phyloP scores from a whole-genome alignment of 78 protist genomes.

The Planoprotostelium fungivorum region DNA sequence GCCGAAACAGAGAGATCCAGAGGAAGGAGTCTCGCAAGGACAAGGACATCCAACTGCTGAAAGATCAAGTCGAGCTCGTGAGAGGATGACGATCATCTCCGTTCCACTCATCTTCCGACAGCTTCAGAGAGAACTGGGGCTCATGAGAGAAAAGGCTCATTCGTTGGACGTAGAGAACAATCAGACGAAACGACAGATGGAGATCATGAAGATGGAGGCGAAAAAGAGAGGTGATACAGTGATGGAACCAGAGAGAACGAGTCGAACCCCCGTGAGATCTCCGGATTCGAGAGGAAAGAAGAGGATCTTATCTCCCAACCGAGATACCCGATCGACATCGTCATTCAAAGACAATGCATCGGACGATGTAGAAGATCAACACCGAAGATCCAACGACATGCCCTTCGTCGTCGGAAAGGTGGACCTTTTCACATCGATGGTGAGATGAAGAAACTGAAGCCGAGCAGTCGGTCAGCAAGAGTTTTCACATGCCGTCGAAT shows the following conservation, averaged over 20 bases:
- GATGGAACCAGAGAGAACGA: too few species aligned
- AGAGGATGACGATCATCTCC: background rate
- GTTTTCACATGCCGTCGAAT: background rate
- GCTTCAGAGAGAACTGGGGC: background rate
- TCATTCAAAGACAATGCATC: too few species aligned
- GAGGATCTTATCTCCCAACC: background rate
- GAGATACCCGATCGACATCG: too few species aligned
- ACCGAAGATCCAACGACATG: background rate
- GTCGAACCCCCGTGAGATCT: background rate
- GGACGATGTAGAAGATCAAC: background rate
- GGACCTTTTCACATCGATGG: background rate
- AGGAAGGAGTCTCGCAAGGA: background rate
- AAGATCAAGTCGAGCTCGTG: background rate
- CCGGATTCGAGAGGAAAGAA: background rate
- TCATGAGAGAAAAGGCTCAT: background rate
- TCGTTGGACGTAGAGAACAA: background rate
- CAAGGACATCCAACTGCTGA: background rate
- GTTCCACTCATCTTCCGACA: background rate
- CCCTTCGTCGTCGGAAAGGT: background rate
- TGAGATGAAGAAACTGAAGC: background rate
- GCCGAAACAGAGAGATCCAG: background rate
- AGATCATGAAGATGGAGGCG: background rate
- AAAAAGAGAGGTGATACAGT: background rate
- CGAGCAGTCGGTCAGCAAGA: background rate
- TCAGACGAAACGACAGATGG: background rate